These are phyloP conservation scores for Pythium myriotylum DNA, from an alignment of 352 stramenopile species.

Conservation along the genomic window DNA sequence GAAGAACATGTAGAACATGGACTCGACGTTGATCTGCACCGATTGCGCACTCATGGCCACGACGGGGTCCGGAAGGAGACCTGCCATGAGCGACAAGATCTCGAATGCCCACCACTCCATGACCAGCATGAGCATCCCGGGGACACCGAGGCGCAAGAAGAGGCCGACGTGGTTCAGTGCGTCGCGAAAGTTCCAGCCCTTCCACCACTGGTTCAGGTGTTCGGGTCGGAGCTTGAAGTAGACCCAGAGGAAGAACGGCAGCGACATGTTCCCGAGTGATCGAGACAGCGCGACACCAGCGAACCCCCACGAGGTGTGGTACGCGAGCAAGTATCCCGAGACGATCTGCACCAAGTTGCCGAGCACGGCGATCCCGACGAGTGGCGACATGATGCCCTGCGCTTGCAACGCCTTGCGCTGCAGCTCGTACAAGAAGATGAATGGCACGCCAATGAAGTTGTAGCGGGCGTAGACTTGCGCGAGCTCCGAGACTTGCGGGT, in stretches of 20 bases:
- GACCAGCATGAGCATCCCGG: conserved; percentile 60
- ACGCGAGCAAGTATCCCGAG: conserved; percentile 68
- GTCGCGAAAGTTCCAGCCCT: conserved; percentile 54
- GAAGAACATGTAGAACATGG: conserved; percentile 78
- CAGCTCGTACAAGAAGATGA: conserved; percentile 79
- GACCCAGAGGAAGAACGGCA: conserved; percentile 51
- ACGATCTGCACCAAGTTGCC: conserved; percentile 65
- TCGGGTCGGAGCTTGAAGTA: conserved; percentile 48
- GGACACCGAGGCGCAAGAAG: conserved; percentile 67
- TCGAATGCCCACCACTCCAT: conserved; percentile 86
- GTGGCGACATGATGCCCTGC: conserved; percentile 65
- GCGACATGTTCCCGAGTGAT: conserved; percentile 50
- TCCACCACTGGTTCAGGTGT: conserved; percentile 55
- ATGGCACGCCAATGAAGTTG: conserved; percentile 66
- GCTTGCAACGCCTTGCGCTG: conserved; percentile 71
- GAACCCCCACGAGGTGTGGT: conserved; percentile 73
- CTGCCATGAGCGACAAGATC: conserved; percentile 69
- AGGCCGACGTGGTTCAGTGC: conserved; percentile 47
- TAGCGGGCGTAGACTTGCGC: conserved; percentile 54
- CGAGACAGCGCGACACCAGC: conserved; percentile 68
- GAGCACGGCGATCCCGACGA: conserved; percentile 54
- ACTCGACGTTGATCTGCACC: conserved; percentile 72
- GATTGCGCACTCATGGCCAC: conserved; percentile 71
- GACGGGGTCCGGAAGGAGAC: conserved; percentile 57
- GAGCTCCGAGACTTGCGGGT: conserved; percentile 42